A percentile compares a stretch with the other conserved stretches of the same genome.
These are phyloP conservation scores for Fusarium buharicum DNA, from an alignment of 2,329 filamentous ascomycete species.

Conservation along the genomic window DNA sequence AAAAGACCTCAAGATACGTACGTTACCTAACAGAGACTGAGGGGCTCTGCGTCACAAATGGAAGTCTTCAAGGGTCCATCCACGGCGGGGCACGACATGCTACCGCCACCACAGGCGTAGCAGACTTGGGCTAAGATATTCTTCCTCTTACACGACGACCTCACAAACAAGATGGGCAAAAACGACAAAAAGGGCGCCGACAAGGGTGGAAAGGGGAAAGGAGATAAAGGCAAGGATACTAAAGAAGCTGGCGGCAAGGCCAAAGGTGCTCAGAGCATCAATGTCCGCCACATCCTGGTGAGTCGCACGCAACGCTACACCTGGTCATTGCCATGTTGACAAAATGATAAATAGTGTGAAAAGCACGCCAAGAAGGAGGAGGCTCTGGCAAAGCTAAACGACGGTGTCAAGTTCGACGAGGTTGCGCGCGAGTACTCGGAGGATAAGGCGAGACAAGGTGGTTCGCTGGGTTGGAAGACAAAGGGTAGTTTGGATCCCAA, in stretches of 20 bases:
- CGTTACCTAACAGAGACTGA: not conserved
- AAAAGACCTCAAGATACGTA: not conserved
- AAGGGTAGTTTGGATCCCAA: slow-evolving; percentile 73
- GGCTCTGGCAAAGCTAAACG: slow-evolving; percentile 73
- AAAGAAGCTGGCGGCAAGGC: slow-evolving; percentile 53
- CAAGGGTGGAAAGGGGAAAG: slow-evolving; percentile 48
- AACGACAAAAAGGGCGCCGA: slow-evolving; percentile 56
- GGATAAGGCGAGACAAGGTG: slow-evolving; percentile 79
- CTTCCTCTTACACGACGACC: slow-evolving; percentile 16
- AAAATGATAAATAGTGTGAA: slow-evolving; percentile 63
- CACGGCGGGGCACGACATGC: slow-evolving; percentile 33
- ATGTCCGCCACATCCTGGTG: slow-evolving; percentile 77
- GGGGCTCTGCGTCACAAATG: slow-evolving; percentile 5
- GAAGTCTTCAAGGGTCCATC: slow-evolving; percentile 30
- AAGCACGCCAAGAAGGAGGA: slow-evolving; percentile 84
- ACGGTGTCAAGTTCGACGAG: slow-evolving; percentile 77
- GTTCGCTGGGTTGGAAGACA: slow-evolving; percentile 77
- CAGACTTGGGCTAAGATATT: slow-evolving; percentile 1
- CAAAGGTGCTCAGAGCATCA: slow-evolving; percentile 73
- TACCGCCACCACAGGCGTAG: slow-evolving; percentile 16
- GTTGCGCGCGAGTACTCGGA: slow-evolving; percentile 78
- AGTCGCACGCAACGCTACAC: slow-evolving; percentile 8
- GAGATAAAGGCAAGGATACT: slow-evolving; percentile 34
- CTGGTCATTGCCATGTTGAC: slow-evolving; percentile 17
- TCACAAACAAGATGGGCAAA: slow-evolving; percentile 49